phyloP scores from a whole-genome alignment of 1,284 basidiomycete species.

The Heterobasidion occidentale region DNA sequence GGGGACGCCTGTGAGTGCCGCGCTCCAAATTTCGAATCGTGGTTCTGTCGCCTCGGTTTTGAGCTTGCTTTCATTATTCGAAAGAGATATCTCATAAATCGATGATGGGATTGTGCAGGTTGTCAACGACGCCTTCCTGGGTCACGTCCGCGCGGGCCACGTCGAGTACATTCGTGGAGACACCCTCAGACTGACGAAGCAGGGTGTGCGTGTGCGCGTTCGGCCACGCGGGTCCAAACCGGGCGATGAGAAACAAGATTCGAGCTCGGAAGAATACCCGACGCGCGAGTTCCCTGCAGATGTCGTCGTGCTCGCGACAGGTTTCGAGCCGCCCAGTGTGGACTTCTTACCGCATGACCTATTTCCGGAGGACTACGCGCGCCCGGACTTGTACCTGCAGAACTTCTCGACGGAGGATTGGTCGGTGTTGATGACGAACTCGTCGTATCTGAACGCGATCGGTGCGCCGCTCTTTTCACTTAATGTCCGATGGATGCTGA shows the following conservation, averaged over 20 bases:
- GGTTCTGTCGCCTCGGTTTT: neutral
- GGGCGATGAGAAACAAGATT: constrained; percentile 16
- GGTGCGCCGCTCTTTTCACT: constrained; percentile 17
- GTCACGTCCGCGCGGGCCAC: constrained; percentile 38
- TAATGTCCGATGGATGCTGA: neutral
- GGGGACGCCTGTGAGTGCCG: constrained; percentile 32
- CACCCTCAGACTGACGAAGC: constrained; percentile 33
- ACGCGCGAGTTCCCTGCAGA: constrained; percentile 36
- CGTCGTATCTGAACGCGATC: constrained; percentile 46
- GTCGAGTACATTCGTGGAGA: constrained; percentile 52
- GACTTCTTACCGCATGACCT: constrained; percentile 50
- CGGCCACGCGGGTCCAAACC: constrained; percentile 21
- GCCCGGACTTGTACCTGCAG: constrained; percentile 56
- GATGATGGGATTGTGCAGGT: constrained; percentile 20
- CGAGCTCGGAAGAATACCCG: constrained; percentile 6
- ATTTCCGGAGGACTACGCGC: constrained; percentile 51
- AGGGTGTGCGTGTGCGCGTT: constrained; percentile 32
- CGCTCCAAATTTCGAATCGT: neutral
- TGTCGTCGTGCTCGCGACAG: constrained; percentile 54
- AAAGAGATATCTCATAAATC: neutral
- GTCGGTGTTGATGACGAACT: constrained; percentile 51
- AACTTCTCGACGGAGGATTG: constrained; percentile 57
- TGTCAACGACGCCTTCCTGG: constrained; percentile 51
- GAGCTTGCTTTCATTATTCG: neutral
- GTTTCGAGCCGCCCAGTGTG: constrained; percentile 48